Conservation (phyloP, 2,329 filamentous ascomycete species). For the Colletotrichum sp. region DNA sequence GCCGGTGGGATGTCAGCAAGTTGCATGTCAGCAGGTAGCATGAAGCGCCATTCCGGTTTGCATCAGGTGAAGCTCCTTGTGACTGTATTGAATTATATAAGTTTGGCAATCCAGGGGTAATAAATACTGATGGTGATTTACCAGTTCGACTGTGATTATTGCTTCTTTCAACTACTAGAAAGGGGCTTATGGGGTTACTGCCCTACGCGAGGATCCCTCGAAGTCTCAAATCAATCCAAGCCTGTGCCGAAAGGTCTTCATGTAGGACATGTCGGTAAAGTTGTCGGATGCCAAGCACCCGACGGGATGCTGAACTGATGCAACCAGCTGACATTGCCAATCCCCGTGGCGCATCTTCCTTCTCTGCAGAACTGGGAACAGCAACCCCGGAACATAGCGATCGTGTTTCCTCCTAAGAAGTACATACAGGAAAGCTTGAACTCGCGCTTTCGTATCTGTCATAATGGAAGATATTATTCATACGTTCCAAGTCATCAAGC, state of each 20-base stretch:
- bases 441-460: neutral
- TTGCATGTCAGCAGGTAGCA: neutral
- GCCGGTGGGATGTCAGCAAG: neutral
- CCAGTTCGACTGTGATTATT: neutral
- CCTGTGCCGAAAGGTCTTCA: rapidly evolving
- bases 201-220: rapidly evolving
- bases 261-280: neutral
- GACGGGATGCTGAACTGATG: neutral
- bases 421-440: rapidly evolving
- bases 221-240: neutral
- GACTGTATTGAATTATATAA: neutral
- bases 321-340: neutral
- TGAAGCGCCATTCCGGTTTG: neutral
- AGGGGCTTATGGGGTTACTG: rapidly evolving
- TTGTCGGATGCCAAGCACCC: neutral
- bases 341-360: neutral
- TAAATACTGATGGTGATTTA: too few relatives aligned
- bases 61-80: neutral
- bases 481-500: rapidly evolving
- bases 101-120: neutral
- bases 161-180: rapidly evolving
- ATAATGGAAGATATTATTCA: rapidly evolving
- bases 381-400: neutral
- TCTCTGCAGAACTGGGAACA: neutral
- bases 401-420: rapidly evolving